Conservation (phyloP, 2,329 filamentous ascomycete species). For the Neopestalotiopsis sp. region DNA sequence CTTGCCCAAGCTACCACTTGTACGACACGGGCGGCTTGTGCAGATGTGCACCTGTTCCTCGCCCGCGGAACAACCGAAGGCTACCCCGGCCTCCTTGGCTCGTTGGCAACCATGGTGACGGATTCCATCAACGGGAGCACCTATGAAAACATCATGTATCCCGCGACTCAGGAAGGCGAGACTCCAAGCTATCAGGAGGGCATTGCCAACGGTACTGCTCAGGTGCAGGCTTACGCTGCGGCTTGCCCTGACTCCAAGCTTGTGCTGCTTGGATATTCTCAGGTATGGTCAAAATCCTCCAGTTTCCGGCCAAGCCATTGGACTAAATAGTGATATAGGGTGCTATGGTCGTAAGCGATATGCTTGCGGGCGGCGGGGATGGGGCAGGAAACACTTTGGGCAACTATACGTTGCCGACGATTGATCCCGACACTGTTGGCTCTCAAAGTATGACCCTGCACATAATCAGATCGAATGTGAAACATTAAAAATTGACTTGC, state of each 20-base stretch:
- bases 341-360: not conserved
- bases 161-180: not conserved
- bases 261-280: slow-evolving; percentile 1
- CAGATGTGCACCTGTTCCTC: not conserved
- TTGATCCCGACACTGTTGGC: not conserved
- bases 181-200: not conserved
- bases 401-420: not conserved
- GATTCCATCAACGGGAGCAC: not conserved
- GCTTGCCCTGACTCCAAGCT: not conserved
- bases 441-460: not conserved
- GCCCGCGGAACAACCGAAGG: not conserved
- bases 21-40: not conserved
- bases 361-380: not conserved
- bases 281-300: not conserved
- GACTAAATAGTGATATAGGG: not conserved
- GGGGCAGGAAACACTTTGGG: not conserved
- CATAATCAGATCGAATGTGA: not conserved
- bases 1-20: not conserved
- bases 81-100: not conserved
- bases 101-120: not conserved
- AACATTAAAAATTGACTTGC: too few relatives aligned
- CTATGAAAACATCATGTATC: not conserved
- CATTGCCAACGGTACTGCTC: not conserved
- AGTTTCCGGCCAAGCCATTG: too few relatives aligned
- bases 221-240: not conserved